Evolutionary conservation across 331 rosid species (phyloP), one percentile per base, ranked within the genome.

Genomic region (Stylosanthes scabra): DNA sequence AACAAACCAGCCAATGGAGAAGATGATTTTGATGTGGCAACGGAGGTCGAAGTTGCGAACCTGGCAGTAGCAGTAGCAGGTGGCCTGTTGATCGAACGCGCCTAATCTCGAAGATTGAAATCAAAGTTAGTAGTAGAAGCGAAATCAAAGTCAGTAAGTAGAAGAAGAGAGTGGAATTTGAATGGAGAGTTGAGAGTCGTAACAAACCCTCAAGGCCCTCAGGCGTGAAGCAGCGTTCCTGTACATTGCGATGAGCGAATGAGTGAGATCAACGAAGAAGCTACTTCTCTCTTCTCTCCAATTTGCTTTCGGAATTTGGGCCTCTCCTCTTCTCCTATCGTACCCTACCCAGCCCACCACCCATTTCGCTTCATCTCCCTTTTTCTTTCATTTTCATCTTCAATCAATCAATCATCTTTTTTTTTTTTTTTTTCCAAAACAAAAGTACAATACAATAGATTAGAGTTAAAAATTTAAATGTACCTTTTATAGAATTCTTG

Each of bases 1-100:
- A 95, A 80, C 39, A 92, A 66, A 63, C 91, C 96, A 74, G 93
- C 92, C 56, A 83, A 80, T 27, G 83, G 56, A 57, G 92, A 79
- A 58, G 96, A 82, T 14, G 96, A 60, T 8, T 69, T 81, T 49
- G 57, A 77, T 2, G 84, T 56, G 49, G 82, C 78, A 84, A 87
- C 90, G 2, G 58, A 52, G 81, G 89, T 83, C 15, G 89, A 84
- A 82, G 96, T 91, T 34, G 99, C 88, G 79, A 85, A 90, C 73
- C 99, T 84, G 49, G 70, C 79, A 10, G 25, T 1, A 1, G 25
- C 0, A 20, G 93, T 81, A 64, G 63, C 82, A 20, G 82, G 80
- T 56, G 74, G 80, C 59, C 80, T 81, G 70, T 72, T 79, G 81
- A 59, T 71, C 9, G 86, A 29, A 59, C 82, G 96, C 13, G 84